phyloP scores from a whole-genome alignment of 345 rosid genomes.

The Rhizophora apiculata region DNA sequence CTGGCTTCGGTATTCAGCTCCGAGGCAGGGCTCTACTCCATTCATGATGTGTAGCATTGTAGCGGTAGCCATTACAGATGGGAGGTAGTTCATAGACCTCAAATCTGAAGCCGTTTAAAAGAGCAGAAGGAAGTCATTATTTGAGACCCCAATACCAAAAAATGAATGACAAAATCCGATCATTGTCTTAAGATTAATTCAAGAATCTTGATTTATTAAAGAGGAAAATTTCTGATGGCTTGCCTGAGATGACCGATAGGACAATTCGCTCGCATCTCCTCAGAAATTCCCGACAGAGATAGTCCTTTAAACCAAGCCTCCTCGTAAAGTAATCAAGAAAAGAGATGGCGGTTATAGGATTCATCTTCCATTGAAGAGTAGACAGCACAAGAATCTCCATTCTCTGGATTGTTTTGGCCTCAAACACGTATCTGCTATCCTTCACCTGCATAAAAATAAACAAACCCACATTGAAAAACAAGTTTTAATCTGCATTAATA shows the following conservation, averaged over 20 bases:
- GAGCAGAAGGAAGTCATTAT: neutral
- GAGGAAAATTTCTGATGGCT: conserved; percentile 10
- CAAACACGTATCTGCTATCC: conserved; percentile 64
- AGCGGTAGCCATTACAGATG: conserved; percentile 82
- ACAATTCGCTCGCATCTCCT: conserved; percentile 59
- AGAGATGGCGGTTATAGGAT: conserved; percentile 76
- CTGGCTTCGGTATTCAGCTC: conserved; percentile 47
- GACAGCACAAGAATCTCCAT: conserved; percentile 95
- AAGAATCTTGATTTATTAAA: neutral
- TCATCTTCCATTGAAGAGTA: conserved; percentile 86
- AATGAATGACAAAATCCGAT: neutral
- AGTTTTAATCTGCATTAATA: neutral
- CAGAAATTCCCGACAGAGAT: conserved; percentile 68
- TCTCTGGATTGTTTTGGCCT: conserved; percentile 83
- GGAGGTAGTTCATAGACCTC: conserved; percentile 59
- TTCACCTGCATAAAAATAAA: conserved; percentile 47
- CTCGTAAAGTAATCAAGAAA: conserved; percentile 70
- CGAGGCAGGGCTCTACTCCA: conserved; percentile 48
- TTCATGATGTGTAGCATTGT: conserved; percentile 72
- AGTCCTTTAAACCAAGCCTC: conserved; percentile 61
- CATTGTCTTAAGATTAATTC: neutral
- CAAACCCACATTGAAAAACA: conserved; percentile 12
- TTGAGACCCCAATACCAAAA: neutral
- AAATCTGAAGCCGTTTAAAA: conserved; percentile 43
- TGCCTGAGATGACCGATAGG: conserved; percentile 65